Conservation (phyloP, 2,329 filamentous ascomycete genomes). For the Beauveria medogensis region DNA sequence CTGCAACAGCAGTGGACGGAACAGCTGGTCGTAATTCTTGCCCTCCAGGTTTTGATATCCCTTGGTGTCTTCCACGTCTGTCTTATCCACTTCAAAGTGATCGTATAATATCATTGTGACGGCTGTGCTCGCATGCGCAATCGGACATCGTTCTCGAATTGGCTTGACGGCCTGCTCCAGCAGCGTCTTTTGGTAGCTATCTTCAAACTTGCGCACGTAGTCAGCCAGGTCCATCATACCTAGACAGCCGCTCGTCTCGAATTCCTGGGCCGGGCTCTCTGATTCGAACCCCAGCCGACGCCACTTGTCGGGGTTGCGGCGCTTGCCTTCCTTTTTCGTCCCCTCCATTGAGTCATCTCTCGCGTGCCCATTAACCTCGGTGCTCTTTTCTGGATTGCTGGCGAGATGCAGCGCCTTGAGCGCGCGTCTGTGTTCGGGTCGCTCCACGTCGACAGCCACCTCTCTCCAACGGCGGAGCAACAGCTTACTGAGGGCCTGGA, state of each 20-base stretch:
- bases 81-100: conserved; percentile 87
- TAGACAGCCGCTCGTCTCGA: conserved; percentile 76
- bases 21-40: conserved; percentile 76
- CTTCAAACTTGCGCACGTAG: conserved; percentile 85
- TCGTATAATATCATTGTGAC: conserved; percentile 87
- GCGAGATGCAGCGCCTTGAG: conserved; percentile 80
- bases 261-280: conserved; percentile 80
- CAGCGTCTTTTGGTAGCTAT: conserved; percentile 84
- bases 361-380: conserved; percentile 28
- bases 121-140: conserved; percentile 78
- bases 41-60: conserved; percentile 66
- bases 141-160: conserved; percentile 66
- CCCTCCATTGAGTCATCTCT: conserved; percentile 28
- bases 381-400: conserved; percentile 57
- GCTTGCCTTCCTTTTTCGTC: conserved; percentile 54
- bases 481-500: conserved; percentile 84
- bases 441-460: conserved; percentile 74
- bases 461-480: conserved; percentile 83
- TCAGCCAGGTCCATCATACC: conserved; percentile 98
- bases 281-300: conserved; percentile 82
- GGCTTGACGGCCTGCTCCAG: conserved; percentile 78
- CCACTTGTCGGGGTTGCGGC: conserved; percentile 88
- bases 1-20: conserved; percentile 79
- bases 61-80: conserved; percentile 70
- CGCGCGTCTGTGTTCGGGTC: conserved; percentile 78